Evolutionary conservation across 192 early-diverging fungal species (phyloP), one percentile per base, ranked within the genome.

Genomic region (Rhizophagus clarus): DNA sequence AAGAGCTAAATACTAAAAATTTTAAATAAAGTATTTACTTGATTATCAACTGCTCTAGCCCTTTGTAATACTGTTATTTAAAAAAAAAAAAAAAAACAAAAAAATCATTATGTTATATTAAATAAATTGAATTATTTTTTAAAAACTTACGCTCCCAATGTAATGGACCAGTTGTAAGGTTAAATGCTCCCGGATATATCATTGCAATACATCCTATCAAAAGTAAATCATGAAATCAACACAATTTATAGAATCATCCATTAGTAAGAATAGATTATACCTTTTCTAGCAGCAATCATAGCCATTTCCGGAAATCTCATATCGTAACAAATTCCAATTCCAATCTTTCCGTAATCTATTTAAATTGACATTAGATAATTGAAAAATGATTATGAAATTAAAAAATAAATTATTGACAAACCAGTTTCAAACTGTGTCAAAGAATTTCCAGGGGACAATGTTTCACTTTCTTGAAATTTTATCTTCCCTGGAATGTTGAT

Each of bases 181-280:
- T 99, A 85, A 98, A 98, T 0, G 96, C 97, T 2, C 96, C 98
- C 4, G 97, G 98, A 80, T 98, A 99, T 40, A 99, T 90, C 97
- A 99, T 97, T 22, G 90, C 93, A 28, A 97, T 82, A 79, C 95
- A 96, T 0, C 95, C 90, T 70, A 49, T 29, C 17, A 31, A 47
- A 26, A 20, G 1, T n/a, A 62, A 40, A 9, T 29, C 4, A 29
- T 12, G 62, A 78, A 56, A n/a, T 28, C 22, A 47, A 28, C 7
- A 45, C 6, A 60, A 68, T 29, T 5, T 47, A n/a, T 56, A 40
- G 37, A 9, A 40, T 40, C 37, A 40, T 7, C 6, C 37, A 40
- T 40, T 42, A 17, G 34, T n/a, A 61, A 28, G 28, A 47, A 69
- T 15, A 63, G 28, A 17, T 26, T 20, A 72, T 12, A 85, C 84